Conservation (phyloP, 306 rosid species). For the Casuarina equisetifolia region DNA sequence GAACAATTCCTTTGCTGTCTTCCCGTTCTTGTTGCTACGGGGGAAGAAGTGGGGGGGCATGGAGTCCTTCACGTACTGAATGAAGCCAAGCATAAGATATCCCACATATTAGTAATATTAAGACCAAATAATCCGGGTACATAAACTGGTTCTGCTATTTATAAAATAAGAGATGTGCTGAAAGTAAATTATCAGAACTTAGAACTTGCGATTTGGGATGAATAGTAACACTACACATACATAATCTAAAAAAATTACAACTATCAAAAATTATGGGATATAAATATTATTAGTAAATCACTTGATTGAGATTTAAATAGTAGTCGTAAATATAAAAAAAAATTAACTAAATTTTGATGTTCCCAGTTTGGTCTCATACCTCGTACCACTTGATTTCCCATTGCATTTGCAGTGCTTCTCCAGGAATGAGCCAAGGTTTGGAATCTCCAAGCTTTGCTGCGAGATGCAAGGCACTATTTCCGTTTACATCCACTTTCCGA, state of each 20-base stretch:
- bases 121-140: no score
- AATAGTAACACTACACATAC: no score
- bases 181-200: no score
- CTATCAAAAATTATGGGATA: no score
- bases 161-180: no score
- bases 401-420: slow-evolving; percentile 13
- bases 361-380: slow-evolving; percentile 15
- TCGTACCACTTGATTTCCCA: slow-evolving; percentile 11
- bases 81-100: background rate
- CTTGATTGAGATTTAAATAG: no score
- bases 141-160: no score
- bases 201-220: no score
- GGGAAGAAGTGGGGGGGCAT: slow-evolving; percentile 34
- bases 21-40: background rate
- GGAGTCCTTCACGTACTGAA: slow-evolving; percentile 51
- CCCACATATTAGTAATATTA: background rate
- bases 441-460: slow-evolving; percentile 47
- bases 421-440: slow-evolving; percentile 61
- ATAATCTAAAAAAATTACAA: no score
- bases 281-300: background rate
- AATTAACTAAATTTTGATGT: background rate
- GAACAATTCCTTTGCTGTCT: slow-evolving; percentile 48
- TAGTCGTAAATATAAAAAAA: no score
- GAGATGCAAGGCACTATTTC: slow-evolving; percentile 63
- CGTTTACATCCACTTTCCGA: slow-evolving; percentile 45